Evolutionary conservation across 2,329 filamentous ascomycete species (phyloP).

Genomic region (Aspergillus fischeri): DNA sequence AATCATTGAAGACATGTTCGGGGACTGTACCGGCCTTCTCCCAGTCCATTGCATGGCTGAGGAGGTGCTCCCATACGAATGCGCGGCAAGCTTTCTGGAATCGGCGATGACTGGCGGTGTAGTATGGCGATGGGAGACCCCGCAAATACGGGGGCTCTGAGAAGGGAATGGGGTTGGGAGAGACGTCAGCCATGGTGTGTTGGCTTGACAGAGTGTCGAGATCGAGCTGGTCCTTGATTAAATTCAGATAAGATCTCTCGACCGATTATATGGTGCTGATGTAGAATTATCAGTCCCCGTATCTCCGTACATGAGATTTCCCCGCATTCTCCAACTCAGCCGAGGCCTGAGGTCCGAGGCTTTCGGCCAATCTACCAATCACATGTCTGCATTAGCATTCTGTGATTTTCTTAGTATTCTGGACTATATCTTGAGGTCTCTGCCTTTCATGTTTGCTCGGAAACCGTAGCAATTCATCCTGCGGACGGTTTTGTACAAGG

Average conservation of each 20-base stretch:
- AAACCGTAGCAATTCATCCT: no score
- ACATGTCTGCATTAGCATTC: background rate
- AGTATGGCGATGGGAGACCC: conserved; percentile 68
- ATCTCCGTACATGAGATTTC: background rate
- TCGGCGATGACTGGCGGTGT: conserved; percentile 59
- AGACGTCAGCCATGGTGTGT: conserved; percentile 25
- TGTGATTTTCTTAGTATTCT: no score
- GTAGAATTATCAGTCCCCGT: background rate
- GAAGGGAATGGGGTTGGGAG: conserved; percentile 55
- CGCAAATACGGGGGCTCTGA: conserved; percentile 68
- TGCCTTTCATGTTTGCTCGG: no score
- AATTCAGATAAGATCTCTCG: background rate
- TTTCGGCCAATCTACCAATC: background rate
- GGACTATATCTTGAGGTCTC: no score
- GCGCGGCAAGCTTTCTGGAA: conserved; percentile 66
- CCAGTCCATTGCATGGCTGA: conserved; percentile 64
- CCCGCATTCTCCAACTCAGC: background rate
- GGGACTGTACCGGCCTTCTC: conserved; percentile 63
- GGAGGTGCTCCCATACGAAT: conserved; percentile 62
- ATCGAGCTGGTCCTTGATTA: background rate
- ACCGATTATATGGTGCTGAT: background rate
- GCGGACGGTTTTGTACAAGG: no score
- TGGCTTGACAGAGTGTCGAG: background rate
- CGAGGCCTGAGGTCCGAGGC: conserved; percentile 2
- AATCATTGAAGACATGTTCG: conserved; percentile 59